A percentile compares a stretch with the other conserved stretches of the same genome.
Evolutionary conservation across 176 grass and related monocot genomes (phyloP).

Genomic region (Tillandsia leiboldiana): DNA sequence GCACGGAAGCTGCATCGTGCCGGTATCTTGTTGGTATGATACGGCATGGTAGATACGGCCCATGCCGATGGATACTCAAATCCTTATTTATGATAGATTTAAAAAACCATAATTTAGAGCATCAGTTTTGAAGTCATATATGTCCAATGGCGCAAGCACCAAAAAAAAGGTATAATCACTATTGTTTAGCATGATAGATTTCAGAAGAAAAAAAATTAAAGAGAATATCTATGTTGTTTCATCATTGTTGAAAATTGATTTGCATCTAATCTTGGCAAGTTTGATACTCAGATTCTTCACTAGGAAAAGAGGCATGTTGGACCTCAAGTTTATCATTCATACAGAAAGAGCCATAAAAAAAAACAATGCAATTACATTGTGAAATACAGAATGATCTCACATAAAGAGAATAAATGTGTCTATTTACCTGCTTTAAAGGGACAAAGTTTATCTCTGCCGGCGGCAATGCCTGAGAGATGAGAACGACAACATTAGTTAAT

Average conservation of each 20-base stretch:
- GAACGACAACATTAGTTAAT: slow-evolving; percentile 27
- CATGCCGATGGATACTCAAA: no score
- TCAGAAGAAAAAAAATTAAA: no score
- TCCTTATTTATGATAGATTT: not conserved
- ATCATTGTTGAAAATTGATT: not conserved
- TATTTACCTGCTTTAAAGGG: slow-evolving; percentile 78
- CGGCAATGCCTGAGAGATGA: slow-evolving; percentile 45
- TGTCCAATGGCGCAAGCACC: not conserved
- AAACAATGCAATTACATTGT: not conserved
- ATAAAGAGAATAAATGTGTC: slow-evolving; percentile 7
- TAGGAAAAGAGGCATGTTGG: not conserved
- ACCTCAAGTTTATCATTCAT: not conserved
- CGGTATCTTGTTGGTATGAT: no score
- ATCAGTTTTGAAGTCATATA: not conserved
- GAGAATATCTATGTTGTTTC: no score
- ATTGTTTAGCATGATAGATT: no score
- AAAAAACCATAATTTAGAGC: not conserved
- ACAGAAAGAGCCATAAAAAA: slow-evolving; percentile 14
- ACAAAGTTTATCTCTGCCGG: slow-evolving; percentile 69
- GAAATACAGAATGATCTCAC: slow-evolving; percentile 4
- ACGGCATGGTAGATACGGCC: no score
- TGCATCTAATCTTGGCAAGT: not conserved
- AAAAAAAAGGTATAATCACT: not conserved
- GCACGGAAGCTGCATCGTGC: no score
- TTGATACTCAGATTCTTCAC: not conserved